Conservation (phyloP, 768 basidiomycete genomes). For the Naganishia randhawae region DNA sequence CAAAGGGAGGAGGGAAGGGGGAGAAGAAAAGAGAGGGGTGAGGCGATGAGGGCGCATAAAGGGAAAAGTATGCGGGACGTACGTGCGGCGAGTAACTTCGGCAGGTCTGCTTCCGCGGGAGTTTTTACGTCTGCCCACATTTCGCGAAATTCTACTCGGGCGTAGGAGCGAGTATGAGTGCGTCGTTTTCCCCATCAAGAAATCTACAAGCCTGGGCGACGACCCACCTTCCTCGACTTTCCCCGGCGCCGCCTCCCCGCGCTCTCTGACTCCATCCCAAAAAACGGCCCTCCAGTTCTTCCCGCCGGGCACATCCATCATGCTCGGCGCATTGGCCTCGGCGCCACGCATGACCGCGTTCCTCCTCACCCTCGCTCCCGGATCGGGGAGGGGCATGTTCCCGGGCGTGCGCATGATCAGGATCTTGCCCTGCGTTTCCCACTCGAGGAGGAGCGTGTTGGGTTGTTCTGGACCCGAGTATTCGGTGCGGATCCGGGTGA, state of each 20-base stretch:
- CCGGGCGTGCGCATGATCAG: constrained; percentile 31
- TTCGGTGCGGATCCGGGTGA: constrained; percentile 22
- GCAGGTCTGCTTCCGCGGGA: constrained; percentile 16
- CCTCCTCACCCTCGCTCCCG: constrained; percentile 24
- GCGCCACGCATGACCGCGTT: constrained; percentile 16
- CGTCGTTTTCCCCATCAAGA: background rate
- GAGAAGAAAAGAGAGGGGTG: background rate
- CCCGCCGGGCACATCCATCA: constrained; percentile 30
- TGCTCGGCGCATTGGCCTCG: constrained; percentile 18
- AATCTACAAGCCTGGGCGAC: background rate
- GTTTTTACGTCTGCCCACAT: constrained; percentile 30
- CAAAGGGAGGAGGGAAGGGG: background rate
- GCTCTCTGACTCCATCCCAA: constrained; percentile 26
- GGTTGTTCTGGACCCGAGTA: constrained; percentile 15
- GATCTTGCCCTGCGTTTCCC: constrained; percentile 30
- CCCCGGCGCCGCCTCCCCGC: constrained; percentile 24
- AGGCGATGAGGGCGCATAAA: background rate
- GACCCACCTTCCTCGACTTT: constrained; percentile 26
- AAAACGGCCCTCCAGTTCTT: constrained; percentile 26
- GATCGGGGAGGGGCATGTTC: constrained; percentile 24
- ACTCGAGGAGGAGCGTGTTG: constrained; percentile 17
- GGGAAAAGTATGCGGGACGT: background rate
- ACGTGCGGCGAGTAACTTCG: constrained; percentile 24
- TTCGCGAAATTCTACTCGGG: constrained; percentile 18
- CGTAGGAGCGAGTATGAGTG: too few relatives aligned